Base-by-base conservation (phyloP, 257 asterid species). In the Asclepias syriaca region DNA sequence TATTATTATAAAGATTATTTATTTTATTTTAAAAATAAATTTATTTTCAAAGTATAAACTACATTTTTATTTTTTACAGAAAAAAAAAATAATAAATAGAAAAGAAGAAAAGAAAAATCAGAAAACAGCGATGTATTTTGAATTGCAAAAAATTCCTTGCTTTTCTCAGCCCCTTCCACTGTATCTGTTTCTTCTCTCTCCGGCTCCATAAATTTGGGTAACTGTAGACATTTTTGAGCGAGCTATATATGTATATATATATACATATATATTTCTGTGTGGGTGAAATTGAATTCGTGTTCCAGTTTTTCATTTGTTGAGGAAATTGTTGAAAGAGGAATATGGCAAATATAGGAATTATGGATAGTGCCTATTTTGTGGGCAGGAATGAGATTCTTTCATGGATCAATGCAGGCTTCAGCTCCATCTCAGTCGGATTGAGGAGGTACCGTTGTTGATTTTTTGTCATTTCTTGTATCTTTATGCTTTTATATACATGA, bases 331-430 rank as follows among this genome's bases (percentile, higher is more conserved):
- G 22, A 22, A 51, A 57, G 15, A 72, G 57, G 18, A 51, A 22
- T 67, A 91, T 91, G 97, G 96, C 96, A 59, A 89, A 83, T 76
- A 92, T 92, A 32, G 97, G 97, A 78, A 89, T 92, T 66, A 92
- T 92, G 97, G 97, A 92, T 65, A 82, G 96, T 49, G 97, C 96
- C 7, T 92, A 92, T 78, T 92, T 92, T 68, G 97, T 89, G 53
- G 97, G 97, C 15, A 84, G 97, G 79, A 89, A 90, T 77, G 97
- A 92, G 82, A 88, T 92, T 77, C 90, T 91, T 61, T 73, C 88
- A 7, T 89, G 98, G 98, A 84, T 92, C 74, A 92, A 89, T 81
- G 93, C 81, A 59, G 89, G 85, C 91, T 92, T 76, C 96, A 87
- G 69, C 92, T 92, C 53, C 84, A 81, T 82, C 98, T 92, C 75